Conservation (phyloP, 345 rosid species). For the Euphorbia pulcherrima region DNA sequence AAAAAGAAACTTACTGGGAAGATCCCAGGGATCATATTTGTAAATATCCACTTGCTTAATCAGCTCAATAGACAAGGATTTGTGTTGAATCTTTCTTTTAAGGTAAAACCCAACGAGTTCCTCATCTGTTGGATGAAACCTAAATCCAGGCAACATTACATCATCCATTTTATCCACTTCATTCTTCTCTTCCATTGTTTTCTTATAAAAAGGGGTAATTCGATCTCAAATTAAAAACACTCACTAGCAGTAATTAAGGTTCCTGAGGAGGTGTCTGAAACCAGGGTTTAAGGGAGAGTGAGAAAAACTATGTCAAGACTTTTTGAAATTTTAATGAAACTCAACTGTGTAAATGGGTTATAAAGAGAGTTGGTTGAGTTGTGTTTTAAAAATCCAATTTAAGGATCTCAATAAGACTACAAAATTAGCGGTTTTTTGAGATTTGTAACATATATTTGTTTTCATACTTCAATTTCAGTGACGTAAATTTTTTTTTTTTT, state of each 20-base stretch:
- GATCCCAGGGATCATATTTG: constrained; percentile 96
- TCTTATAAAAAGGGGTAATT: not conserved
- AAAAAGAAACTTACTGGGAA: constrained; percentile 65
- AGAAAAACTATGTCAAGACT: not conserved
- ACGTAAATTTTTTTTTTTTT: too few relatives aligned
- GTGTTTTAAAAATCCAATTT: constrained; percentile 28
- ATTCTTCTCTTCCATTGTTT: constrained; percentile 41
- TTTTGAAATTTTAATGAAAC: too few relatives aligned
- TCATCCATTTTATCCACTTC: constrained; percentile 59
- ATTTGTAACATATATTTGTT: too few relatives aligned
- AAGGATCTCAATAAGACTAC: constrained; percentile 29
- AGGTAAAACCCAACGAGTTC: constrained; percentile 91
- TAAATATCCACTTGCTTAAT: constrained; percentile 92
- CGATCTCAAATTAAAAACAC: not conserved
- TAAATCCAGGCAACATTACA: constrained; percentile 78
- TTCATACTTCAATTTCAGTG: too few relatives aligned
- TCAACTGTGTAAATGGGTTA: too few relatives aligned
- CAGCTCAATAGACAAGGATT: constrained; percentile 62
- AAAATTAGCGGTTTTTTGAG: constrained; percentile 21
- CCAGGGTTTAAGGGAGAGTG: constrained; percentile 31
- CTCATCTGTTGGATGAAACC: constrained; percentile 95
- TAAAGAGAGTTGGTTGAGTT: too few relatives aligned
- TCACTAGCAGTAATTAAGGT: constrained; percentile 22
- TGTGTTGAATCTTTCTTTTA: constrained; percentile 57
- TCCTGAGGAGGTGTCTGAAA: constrained; percentile 28